Evolutionary conservation across 2,329 filamentous ascomycete species (phyloP).

Genomic region (Ophiostoma australiae): DNA sequence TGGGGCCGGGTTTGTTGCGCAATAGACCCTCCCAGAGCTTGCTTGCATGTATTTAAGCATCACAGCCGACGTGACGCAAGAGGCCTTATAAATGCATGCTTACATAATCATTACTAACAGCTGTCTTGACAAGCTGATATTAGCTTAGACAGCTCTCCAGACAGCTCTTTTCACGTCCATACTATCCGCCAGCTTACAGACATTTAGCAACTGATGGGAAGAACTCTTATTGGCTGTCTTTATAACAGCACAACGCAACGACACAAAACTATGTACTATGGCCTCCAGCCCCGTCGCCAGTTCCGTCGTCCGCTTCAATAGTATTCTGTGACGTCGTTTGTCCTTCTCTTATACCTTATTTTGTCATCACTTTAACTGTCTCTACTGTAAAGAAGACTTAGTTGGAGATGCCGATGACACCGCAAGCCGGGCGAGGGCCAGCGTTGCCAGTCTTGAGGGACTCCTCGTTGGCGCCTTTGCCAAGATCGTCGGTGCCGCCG

Average conservation of each 20-base stretch:
- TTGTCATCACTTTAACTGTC: background rate
- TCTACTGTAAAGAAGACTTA: slow-evolving; percentile 40
- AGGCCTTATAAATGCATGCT: too few relatives aligned
- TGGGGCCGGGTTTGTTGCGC: background rate
- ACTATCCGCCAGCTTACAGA: background rate
- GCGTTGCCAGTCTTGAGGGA: slow-evolving; percentile 98
- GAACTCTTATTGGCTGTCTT: background rate
- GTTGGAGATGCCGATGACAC: slow-evolving; percentile 84
- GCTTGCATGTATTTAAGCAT: background rate
- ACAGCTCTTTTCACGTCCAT: background rate
- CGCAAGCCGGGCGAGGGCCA: slow-evolving; percentile 87
- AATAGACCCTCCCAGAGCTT: background rate
- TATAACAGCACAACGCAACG: background rate
- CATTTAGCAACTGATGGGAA: background rate
- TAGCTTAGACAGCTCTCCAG: background rate
- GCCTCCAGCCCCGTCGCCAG: background rate
- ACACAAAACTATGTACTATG: background rate
- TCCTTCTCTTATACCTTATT: background rate
- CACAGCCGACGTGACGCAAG: background rate
- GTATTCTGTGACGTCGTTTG: background rate
- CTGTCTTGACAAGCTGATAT: too few relatives aligned
- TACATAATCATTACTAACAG: background rate
- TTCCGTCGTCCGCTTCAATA: background rate
- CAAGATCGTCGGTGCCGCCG: slow-evolving; percentile 92
- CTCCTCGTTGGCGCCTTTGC: slow-evolving; percentile 85